These are phyloP conservation scores for Lentinus tigrinus DNA, from an alignment of 768 basidiomycete genomes.

Conservation along the genomic window DNA sequence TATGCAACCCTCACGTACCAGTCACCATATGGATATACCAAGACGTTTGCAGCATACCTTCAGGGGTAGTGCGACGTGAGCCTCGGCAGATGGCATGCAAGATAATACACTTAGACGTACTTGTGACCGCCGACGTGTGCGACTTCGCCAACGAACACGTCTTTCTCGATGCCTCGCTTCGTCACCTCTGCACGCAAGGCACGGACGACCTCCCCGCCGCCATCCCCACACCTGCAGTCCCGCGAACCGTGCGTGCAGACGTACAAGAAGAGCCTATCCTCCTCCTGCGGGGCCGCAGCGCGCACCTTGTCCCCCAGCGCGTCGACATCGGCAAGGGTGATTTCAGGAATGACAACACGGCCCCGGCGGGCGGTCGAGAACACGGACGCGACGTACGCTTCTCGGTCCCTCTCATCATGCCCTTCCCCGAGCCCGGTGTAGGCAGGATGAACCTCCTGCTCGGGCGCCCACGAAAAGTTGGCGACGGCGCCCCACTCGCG, in stretches of 20 bases:
- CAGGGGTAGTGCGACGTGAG: background rate
- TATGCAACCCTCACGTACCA: slow-evolving; percentile 64
- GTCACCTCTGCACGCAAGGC: slow-evolving; percentile 55
- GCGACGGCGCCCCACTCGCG: slow-evolving; percentile 52
- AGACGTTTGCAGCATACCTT: slow-evolving; percentile 68
- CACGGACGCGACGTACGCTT: slow-evolving; percentile 43
- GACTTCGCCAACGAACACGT: slow-evolving; percentile 55
- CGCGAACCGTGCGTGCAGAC: slow-evolving; percentile 79
- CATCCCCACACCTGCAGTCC: slow-evolving; percentile 78
- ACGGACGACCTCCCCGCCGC: slow-evolving; percentile 54
- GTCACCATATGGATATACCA: slow-evolving; percentile 71
- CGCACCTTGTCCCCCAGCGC: slow-evolving; percentile 38
- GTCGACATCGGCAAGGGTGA: slow-evolving; percentile 51
- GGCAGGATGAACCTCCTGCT: slow-evolving; percentile 18
- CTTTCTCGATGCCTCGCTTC: slow-evolving; percentile 32
- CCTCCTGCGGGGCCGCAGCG: slow-evolving; percentile 4
- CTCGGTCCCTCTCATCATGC: slow-evolving; percentile 2
- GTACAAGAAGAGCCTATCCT: slow-evolving; percentile 42
- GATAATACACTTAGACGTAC: slow-evolving; percentile 42
- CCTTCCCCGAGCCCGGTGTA: slow-evolving; percentile 21
- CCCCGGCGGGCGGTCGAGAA: slow-evolving; percentile 47
- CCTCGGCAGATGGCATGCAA: background rate
- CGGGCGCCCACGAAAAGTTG: slow-evolving; percentile 58
- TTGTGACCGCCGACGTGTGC: slow-evolving; percentile 85
- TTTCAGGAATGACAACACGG: slow-evolving; percentile 46